phyloP scores from a whole-genome alignment of 345 rosid genomes.

The Melastoma malabathricum region DNA sequence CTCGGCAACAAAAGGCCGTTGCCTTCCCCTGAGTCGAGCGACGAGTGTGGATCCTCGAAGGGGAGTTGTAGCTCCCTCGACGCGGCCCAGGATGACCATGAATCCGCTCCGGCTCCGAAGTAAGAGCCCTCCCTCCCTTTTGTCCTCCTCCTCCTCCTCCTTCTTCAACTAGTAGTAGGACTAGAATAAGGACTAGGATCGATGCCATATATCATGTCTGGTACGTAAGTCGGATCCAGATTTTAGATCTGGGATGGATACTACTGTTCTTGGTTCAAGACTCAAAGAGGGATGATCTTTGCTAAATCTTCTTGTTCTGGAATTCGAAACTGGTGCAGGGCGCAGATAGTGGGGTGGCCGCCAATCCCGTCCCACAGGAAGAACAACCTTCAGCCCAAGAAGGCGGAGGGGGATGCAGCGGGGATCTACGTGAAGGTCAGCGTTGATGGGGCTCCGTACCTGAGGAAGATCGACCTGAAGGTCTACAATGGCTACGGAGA shows the following conservation, averaged over 20 bases:
- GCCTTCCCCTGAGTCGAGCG: conserved; percentile 13
- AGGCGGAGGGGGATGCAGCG: conserved; percentile 28
- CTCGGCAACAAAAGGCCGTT: conserved; percentile 30
- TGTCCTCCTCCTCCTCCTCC: too few relatives aligned
- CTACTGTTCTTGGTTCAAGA: too few relatives aligned
- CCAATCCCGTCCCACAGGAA: conserved; percentile 55
- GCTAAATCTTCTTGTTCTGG: not conserved
- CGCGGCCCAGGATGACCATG: conserved; percentile 11
- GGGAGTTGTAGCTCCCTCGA: conserved; percentile 9
- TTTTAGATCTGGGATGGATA: too few relatives aligned
- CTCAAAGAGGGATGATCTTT: too few relatives aligned
- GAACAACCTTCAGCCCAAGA: conserved; percentile 33
- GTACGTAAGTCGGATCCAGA: too few relatives aligned
- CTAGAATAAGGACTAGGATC: too few relatives aligned
- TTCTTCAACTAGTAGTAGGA: too few relatives aligned
- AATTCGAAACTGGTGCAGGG: conserved; percentile 16
- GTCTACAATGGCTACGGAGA: conserved; percentile 38
- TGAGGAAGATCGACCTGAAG: conserved; percentile 65
- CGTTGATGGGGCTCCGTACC: conserved; percentile 81
- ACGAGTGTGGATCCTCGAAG: conserved; percentile 9
- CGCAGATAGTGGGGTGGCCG: conserved; percentile 78
- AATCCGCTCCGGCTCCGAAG: conserved; percentile 49
- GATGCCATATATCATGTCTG: too few relatives aligned
- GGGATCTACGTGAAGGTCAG: conserved; percentile 71
- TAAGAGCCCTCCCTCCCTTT: conserved; percentile 16